Base-by-base conservation (phyloP, 345 rosid species). In the Heritiera littoralis region DNA sequence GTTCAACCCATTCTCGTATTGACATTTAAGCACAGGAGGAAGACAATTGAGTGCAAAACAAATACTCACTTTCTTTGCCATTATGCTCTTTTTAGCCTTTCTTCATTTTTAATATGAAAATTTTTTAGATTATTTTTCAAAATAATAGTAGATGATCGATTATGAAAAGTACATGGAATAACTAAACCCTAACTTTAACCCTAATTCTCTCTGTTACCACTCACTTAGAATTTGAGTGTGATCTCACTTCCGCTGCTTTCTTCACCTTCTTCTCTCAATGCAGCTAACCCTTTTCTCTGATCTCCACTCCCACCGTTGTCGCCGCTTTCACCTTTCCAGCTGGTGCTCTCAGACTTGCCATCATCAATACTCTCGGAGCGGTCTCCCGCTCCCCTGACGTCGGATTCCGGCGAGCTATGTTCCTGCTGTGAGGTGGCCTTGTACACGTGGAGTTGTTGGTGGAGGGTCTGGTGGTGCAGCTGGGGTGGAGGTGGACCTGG, bases 221-320 rank as follows among this genome's bases (percentile, higher is more conserved):
- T 41, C 43, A 7, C 18, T 49, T 84, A 90, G 88, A 94, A 91
- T 80, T 91, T 94, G 85, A 95, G 98, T 71, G 95, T 89, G 79
- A 93, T 93, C 86, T 92, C 97, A 76, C 97, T 96, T 67, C 94
- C 98, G 65, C 94, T 91, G 79, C 93, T 88, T 78, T 89, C 93
- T 45, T 90, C 98, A 9, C 90, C 86, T 13, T 93, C 96, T 66
- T 91, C 97, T 54, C 90, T 89, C 58, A 91, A 68, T 14, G 94
- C 89, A 64, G 90, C 88, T 79, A 89, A 79, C 9, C 98, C 94
- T 85, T 84, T 91, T 58, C 92, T 84, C 80, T 43, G 8, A 43
- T 89, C 97, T 13, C 80, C 90, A 14, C 79, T 46, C 1, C 77
- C 54, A 2, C 81, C 86, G 66, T 86, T 85, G 12, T 89, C 94